These are phyloP conservation scores for Eucommia ulmoides DNA, from an alignment of 257 asterid species.

Conservation along the genomic window DNA sequence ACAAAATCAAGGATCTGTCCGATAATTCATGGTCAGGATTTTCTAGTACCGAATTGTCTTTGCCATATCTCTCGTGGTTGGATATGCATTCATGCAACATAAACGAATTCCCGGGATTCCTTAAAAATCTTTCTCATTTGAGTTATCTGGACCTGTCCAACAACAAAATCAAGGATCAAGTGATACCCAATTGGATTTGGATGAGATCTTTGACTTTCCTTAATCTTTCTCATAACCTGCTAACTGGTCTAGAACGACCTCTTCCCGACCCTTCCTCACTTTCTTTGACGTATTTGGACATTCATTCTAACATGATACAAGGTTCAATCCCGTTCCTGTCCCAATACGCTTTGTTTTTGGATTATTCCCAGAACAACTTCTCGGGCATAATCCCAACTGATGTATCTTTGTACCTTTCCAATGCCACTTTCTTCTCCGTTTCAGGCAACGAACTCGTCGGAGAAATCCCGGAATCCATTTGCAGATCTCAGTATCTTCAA, in stretches of 20 bases:
- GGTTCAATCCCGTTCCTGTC: not conserved
- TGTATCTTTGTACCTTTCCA: slow-evolving; percentile 5
- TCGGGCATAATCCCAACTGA: not conserved
- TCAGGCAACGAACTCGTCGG: slow-evolving; percentile 27
- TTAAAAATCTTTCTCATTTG: slow-evolving; percentile 3
- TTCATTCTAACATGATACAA: not conserved
- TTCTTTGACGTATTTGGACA: not conserved
- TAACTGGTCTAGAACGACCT: not conserved
- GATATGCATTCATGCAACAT: too few relatives aligned
- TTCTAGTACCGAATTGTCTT: too few relatives aligned
- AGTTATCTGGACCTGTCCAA: slow-evolving; percentile 10
- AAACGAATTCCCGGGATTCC: slow-evolving; percentile 11
- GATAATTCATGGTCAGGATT: too few relatives aligned
- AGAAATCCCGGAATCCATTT: slow-evolving; percentile 27
- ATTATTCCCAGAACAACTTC: not conserved
- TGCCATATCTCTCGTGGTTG: too few relatives aligned
- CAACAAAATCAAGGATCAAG: slow-evolving; percentile 7
- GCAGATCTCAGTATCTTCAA: slow-evolving; percentile 20
- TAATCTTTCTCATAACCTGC: not conserved
- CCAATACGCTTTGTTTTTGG: not conserved
- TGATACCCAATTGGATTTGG: slow-evolving; percentile 5
- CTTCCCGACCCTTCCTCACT: not conserved
- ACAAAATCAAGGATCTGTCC: too few relatives aligned
- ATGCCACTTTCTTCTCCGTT: slow-evolving; percentile 19
- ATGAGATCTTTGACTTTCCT: not conserved